Conservation (phyloP, 2,329 filamentous ascomycete genomes). For the Penicillium hesseltinei region DNA sequence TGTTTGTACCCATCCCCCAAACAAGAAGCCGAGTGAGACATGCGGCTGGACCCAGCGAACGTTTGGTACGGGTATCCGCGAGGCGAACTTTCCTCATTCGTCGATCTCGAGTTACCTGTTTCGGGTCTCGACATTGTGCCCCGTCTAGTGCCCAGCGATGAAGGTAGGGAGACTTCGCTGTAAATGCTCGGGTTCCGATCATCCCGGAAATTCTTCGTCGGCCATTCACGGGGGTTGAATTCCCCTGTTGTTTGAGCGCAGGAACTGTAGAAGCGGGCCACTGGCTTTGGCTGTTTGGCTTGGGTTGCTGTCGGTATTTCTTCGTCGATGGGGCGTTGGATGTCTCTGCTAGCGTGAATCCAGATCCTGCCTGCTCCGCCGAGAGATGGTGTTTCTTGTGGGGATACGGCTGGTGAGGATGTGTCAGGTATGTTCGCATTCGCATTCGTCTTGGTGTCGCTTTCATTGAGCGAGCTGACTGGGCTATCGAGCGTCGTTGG, state of each 20-base stretch:
- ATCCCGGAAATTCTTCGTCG: constrained; percentile 1
- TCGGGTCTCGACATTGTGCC: neutral
- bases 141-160: neutral
- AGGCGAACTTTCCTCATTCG: neutral
- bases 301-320: neutral
- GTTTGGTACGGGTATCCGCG: neutral
- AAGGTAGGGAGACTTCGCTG: constrained; percentile 5
- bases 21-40: constrained; percentile 4
- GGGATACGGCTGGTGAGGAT: neutral
- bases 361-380: constrained; percentile 14
- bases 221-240: constrained; percentile 5
- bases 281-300: neutral
- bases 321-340: neutral
- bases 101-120: neutral
- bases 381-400: neutral
- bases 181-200: constrained; percentile 8
- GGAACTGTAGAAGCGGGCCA: constrained; percentile 23
- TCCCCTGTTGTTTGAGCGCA: neutral
- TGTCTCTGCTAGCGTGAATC: constrained; percentile 14
- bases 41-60: neutral
- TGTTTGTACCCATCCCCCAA: neutral
- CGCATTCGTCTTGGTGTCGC: neutral
- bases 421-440: neutral
- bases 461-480: constrained; percentile 1
- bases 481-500: neutral